Percentiles rank a stretch among this genome's conserved stretches.
Conservation (phyloP, 495 filamentous ascomycete genomes). For the Penicillium arizonense region DNA sequence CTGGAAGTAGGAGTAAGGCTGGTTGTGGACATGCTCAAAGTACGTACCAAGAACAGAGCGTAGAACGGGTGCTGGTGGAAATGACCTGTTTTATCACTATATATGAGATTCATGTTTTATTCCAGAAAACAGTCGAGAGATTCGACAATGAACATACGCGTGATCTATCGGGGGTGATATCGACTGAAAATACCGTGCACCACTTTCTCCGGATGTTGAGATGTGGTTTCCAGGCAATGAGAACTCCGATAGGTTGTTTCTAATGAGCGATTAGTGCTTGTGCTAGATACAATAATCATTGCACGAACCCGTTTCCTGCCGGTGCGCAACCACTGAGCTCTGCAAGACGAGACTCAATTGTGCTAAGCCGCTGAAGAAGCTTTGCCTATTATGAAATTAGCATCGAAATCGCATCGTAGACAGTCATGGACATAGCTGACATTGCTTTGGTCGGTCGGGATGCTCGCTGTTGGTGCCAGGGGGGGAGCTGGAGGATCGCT, state of each 20-base stretch:
- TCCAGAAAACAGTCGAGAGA: no score
- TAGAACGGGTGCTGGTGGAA: slow-evolving; percentile 18
- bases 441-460: neutral
- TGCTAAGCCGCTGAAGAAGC: slow-evolving; percentile 18
- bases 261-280: no score
- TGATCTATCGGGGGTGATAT: no score
- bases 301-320: neutral
- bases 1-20: slow-evolving; percentile 32
- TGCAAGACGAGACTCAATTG: slow-evolving; percentile 25
- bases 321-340: slow-evolving; percentile 14
- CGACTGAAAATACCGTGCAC: no score
- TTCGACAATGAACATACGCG: no score
- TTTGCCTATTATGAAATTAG: slow-evolving; percentile 5
- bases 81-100: neutral
- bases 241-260: no score
- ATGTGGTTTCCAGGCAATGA: no score
- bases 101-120: neutral
- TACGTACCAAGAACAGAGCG: slow-evolving; percentile 26
- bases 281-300: neutral
- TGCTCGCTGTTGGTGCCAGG: no score
- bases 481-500: no score
- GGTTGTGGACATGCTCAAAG: slow-evolving; percentile 28
- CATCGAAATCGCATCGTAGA: neutral
- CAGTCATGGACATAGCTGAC: neutral
- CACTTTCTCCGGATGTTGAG: no score